Evolutionary conservation across 2,329 filamentous ascomycete species (phyloP), one percentile per base, ranked within the genome.

Genomic region (Apiospora malaysiana): DNA sequence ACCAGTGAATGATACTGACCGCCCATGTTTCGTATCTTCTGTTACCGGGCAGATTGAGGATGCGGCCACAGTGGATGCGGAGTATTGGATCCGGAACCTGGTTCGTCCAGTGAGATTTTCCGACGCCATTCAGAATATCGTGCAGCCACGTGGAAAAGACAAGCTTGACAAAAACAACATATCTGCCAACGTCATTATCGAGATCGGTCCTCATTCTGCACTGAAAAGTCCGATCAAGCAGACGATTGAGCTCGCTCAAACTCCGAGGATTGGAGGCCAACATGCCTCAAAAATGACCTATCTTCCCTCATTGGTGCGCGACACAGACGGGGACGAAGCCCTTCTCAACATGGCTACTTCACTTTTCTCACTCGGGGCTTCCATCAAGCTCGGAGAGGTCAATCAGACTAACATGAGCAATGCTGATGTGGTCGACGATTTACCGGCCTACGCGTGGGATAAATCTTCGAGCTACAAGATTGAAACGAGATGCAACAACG

Each of bases 11-110:
- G n/a, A 46, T n/a, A 32, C 25, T 2, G 10, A 12, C 47, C 46
- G 9, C n/a, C 66, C 43, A 49, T 68, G 32, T 7, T 71, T 27
- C 56, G 67, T 46, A 4, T 71, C 42, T 14, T 65, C 27, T 6
- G 71, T 68, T 21, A 43, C 18, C 7, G 66, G 42, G 23, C 47
- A 68, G 12, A 6, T 69, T 3, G 43, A 67, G 0, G 21, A 66
- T 27, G 21, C 21, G 5, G 46, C 65, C 14, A 69, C 71, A 16
- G 65, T 78, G 21, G 68, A 45, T 6, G 75, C 71, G 10, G 67
- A 74, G 4, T 83, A 84, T 70, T 85, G 82, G 82, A 74, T 71
- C 0, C 73, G 76, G 18, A 83, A 83, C 69, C 74, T 83, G 75
- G 72, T 74, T 12, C 75, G 74, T 1, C 77, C 80, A 5, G 82